Base-by-base conservation (phyloP, 2,329 filamentous ascomycete genomes). In the Fusarium sp. region DNA sequence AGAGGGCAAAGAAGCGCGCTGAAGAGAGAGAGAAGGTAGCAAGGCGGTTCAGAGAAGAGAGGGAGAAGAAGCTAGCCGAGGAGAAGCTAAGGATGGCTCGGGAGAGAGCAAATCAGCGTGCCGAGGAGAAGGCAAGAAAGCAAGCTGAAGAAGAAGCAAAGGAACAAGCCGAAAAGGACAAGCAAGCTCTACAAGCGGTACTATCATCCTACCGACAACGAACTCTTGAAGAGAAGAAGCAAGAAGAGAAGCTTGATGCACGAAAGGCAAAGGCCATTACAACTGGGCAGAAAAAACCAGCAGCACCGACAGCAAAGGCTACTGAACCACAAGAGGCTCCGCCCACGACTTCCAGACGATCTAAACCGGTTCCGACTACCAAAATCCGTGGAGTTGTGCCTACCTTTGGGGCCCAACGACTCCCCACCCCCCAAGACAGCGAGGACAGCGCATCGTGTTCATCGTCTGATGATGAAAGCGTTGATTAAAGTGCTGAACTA, bases 21-120 rank as follows among this genome's bases (percentile, higher is more conserved):
- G 48, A 50, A 40, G 48, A 50, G 48, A 50, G 46, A 50, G 35
- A 40, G 3, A 50, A n/a, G n/a, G 48, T 27, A 40, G 48, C 48
- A 40, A 40, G 35, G 33, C 33, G 25, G 14, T 40, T 49, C 2
- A 49, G 25, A 49, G 46, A 49, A 17, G 46, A 49, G 4, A 49
- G 6, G 17, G 46, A 20, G 13, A 49, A 49, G 5, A 50, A 50
- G 35, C n/a, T 39, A 13, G 33, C 33, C 6, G 48, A 50, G 30
- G 35, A 40, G 48, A 50, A 40, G 48, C 17, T 10, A 13, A 50
- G n/a, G 17, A 50, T 50, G 23, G n/a, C 47, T 15, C 35, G n/a
- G 2, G 47, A 50, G 4, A 40, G 46, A 19, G 30, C 30, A 32
- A 32, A 32, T 5, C 30, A 32, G 11, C 30, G 11, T 32, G 30